Base-by-base conservation (phyloP, 345 rosid genomes). In the Melastoma malabathricum region DNA sequence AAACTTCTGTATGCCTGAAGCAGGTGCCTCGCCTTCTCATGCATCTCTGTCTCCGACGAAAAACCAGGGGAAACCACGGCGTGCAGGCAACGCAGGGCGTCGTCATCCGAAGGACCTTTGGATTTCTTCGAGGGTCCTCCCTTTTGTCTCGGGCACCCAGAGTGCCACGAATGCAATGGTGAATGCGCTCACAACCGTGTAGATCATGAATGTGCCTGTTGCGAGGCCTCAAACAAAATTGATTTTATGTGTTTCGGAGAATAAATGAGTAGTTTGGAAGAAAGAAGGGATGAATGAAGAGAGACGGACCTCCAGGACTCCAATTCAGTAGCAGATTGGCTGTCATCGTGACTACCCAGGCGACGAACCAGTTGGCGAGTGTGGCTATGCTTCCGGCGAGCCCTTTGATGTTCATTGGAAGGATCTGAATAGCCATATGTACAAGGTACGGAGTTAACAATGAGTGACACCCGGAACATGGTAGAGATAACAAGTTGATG, bases 381-480 rank as follows among this genome's bases (percentile, higher is more conserved):
- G 95, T 87, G 51, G 97, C 96, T 64, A 74, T 56, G 58, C 98
- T 92, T 63, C 98, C 98, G 22, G 83, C 98, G 31, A 92, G 90
- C 27, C 95, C 82, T 63, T 92, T 87, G 44, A 92, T 84, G 61
- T 78, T 82, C 68, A 92, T 59, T 3, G 98, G 95, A 60, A 92
- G 84, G 74, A 87, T 87, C 98, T 92, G 83, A 20, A 10, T 15
- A 10, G 47, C 25, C n/a, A n/a, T n/a, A n/a, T n/a, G n/a, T n/a
- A 22, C 25, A 22, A 22, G 25, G 25, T 22, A 22, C 2, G 25
- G 2, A 22, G 25, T 22, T 22, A 22, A 22, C 25, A 22, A 22
- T 22, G 25, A 22, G 2, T 22, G 2, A 22, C 25, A 22, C 25
- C 2, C 25, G 25, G 25, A 22, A 22, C 25, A 22, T 22, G 25